These are phyloP conservation scores for Inonotus obliquus DNA, from an alignment of 1,284 basidiomycete species.

Conservation along the genomic window DNA sequence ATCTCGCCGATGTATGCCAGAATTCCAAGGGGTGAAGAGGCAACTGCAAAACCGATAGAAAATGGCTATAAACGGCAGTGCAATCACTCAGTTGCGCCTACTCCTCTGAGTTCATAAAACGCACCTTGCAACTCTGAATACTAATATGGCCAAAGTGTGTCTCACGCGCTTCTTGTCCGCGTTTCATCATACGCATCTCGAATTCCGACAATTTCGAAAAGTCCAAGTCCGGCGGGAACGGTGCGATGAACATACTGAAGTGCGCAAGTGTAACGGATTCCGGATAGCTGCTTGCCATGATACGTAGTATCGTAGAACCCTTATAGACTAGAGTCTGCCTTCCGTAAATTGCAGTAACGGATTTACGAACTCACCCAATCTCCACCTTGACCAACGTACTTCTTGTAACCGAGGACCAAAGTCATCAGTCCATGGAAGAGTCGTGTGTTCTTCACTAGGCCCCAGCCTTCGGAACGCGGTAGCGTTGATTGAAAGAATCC, in stretches of 20 bases:
- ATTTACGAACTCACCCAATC: constrained; percentile 22
- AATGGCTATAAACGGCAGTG: constrained; percentile 17
- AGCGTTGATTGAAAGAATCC: constrained; percentile 24
- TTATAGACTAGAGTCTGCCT: too few species aligned
- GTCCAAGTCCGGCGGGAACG: background rate
- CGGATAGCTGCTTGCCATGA: constrained; percentile 19
- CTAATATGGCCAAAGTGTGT: constrained; percentile 19
- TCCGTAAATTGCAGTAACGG: background rate
- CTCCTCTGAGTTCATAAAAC: background rate
- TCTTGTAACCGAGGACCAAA: constrained; percentile 23
- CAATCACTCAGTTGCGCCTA: background rate
- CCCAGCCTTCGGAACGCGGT: constrained; percentile 19
- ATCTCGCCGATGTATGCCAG: constrained; percentile 23
- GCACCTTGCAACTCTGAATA: constrained; percentile 19
- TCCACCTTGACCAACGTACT: constrained; percentile 24
- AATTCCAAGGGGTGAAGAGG: constrained; percentile 20
- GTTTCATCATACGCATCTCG: constrained; percentile 15
- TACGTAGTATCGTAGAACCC: constrained; percentile 21
- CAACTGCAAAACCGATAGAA: constrained; percentile 23
- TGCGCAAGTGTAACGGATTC: constrained; percentile 18
- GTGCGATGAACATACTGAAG: constrained; percentile 23
- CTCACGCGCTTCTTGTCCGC: constrained; percentile 14
- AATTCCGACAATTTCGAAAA: constrained; percentile 4
- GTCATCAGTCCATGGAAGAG: constrained; percentile 23
- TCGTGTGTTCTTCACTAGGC: constrained; percentile 20